Base-by-base conservation (phyloP, 129 eudicot genomes). In the Pittosporum tobira region DNA sequence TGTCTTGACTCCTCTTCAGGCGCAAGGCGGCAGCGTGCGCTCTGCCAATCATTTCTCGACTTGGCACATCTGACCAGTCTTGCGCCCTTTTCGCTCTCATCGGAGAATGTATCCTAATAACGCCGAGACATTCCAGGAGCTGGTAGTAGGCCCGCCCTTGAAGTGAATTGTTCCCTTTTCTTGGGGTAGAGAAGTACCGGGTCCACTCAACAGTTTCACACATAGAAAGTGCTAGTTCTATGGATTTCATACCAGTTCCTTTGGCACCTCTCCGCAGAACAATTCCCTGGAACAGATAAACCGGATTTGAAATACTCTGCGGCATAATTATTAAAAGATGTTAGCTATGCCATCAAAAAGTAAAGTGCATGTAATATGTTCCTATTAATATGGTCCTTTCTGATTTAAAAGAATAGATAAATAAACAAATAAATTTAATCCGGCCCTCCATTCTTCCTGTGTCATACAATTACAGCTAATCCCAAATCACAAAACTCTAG, bases 171-270 rank as follows among this genome's bases (percentile, higher is more conserved):
- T 88, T 94, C 69, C 96, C 96, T 66, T 82, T 77, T 71, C 83
- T 77, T 51, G 97, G 97, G 37, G 82, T 71, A 16, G 94, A 87
- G 71, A 91, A 91, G 80, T 91, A 91, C 64, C 99, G 77, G 21
- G 99, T 91, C 99, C 99, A n/a, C n/a, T 91, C 94, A 54, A 91
- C 96, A 51, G 81, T 75, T 61, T 91, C 99, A 73, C 96, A 91
- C 99, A 91, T 91, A 48, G 99, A 91, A 74, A 91, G 96, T 46
- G 99, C 99, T 11, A 91, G 73, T 78, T 91, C 99, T 54, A 91
- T 71, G 14, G 99, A 86, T 70, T 91, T 91, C 99, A 91, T 91
- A 66, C 99, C 99, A 45, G 99, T 91, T 74, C 99, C 99, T 79
- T 91, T 91, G 64, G 99, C 99, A 62, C 99, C 99, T 83, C 99